Conservation (phyloP, 2,329 filamentous ascomycete genomes). For the Pestalotiopsis sp. region DNA sequence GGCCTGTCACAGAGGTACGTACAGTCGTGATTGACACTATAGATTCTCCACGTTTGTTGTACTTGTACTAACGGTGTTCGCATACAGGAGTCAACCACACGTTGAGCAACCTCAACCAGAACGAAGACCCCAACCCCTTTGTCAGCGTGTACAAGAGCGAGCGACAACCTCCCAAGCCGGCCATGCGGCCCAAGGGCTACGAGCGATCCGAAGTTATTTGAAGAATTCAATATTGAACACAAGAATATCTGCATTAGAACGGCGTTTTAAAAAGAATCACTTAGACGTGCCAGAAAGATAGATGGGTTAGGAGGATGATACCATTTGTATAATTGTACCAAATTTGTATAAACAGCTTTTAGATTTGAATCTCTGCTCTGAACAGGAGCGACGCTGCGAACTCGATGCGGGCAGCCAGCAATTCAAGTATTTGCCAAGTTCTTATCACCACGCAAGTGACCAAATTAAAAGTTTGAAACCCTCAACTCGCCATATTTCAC, state of each 20-base stretch:
- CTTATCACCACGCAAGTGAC: too few species aligned
- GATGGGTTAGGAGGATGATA: neutral
- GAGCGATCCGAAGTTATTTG: conserved; percentile 81
- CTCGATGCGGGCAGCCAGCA: too few species aligned
- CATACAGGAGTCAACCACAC: conserved; percentile 78
- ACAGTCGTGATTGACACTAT: neutral
- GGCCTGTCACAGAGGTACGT: conserved; percentile 76
- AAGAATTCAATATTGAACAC: neutral
- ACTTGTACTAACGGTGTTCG: neutral
- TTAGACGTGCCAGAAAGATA: neutral
- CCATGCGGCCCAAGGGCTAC: conserved; percentile 72
- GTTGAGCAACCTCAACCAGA: conserved; percentile 82
- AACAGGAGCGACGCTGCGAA: neutral
- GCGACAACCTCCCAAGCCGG: conserved; percentile 66
- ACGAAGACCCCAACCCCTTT: conserved; percentile 89
- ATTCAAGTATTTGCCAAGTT: too few species aligned
- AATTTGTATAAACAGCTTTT: neutral
- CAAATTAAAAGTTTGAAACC: too few species aligned
- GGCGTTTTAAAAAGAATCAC: neutral
- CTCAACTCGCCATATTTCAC: too few species aligned
- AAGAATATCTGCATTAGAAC: neutral
- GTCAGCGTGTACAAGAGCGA: conserved; percentile 78
- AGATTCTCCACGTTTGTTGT: neutral
- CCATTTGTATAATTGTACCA: neutral
- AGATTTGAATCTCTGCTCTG: neutral